Evolutionary conservation across 1,139 yeast species (phyloP).

Genomic region (Debaryomycetaceae sp.): DNA sequence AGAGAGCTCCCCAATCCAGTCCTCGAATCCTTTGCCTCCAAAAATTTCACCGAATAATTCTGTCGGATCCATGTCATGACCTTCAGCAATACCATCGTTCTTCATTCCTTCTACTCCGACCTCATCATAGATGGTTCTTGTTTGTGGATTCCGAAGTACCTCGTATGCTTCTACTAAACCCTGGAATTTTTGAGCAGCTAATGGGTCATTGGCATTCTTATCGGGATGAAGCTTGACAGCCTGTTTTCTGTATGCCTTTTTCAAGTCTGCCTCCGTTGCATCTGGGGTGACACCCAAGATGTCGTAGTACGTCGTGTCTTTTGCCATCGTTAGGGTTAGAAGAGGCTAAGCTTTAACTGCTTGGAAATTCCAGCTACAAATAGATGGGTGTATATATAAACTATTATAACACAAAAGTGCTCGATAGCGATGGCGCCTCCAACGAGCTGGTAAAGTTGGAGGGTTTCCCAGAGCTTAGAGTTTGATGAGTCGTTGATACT

Average conservation of each 20-base stretch:
- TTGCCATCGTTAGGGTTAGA: slow-evolving; percentile 57
- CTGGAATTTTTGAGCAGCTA: slow-evolving; percentile 93
- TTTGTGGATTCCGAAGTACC: slow-evolving; percentile 33
- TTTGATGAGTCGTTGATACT: no score
- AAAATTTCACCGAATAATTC: slow-evolving; percentile 75
- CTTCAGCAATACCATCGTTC: slow-evolving; percentile 21
- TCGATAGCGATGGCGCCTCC: no score
- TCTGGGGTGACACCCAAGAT: slow-evolving; percentile 72
- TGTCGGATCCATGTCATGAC: slow-evolving; percentile 31
- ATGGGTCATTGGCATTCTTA: slow-evolving; percentile 73
- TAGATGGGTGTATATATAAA: background rate
- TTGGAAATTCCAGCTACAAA: background rate
- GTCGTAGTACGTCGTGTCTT: slow-evolving; percentile 88
- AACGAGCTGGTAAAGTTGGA: no score
- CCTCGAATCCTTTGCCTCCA: slow-evolving; percentile 71
- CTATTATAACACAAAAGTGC: no score
- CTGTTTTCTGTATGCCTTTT: slow-evolving; percentile 89
- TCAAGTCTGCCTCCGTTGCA: slow-evolving; percentile 80
- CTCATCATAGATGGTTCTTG: slow-evolving; percentile 41
- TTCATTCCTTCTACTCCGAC: slow-evolving; percentile 44
- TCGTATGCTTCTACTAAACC: slow-evolving; percentile 64
- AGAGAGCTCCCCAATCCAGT: slow-evolving; percentile 86
- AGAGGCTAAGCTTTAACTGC: background rate
- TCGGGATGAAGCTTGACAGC: slow-evolving; percentile 96
- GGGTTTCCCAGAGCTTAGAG: no score